These are phyloP conservation scores for Talaromyces nanjingensis DNA, from an alignment of 495 filamentous ascomycete species.

Conservation along the genomic window DNA sequence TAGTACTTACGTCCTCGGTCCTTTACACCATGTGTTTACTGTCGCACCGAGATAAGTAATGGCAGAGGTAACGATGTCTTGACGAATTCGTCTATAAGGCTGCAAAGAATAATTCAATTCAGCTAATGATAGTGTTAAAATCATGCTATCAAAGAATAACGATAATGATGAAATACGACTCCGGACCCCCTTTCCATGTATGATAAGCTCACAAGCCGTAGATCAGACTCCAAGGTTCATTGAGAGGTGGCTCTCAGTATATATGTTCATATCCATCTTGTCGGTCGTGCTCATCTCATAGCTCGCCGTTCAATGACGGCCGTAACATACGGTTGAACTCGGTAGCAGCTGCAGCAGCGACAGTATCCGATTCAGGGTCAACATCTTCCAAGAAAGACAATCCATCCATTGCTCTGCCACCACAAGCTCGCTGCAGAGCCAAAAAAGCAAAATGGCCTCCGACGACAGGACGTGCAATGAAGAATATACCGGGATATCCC, in stretches of 20 bases:
- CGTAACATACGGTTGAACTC: slow-evolving; percentile 6
- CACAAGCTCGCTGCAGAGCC: slow-evolving; percentile 69
- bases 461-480: slow-evolving; percentile 78
- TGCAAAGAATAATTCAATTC: background rate
- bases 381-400: slow-evolving; percentile 55
- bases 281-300: background rate
- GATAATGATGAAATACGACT: background rate
- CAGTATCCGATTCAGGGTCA: background rate
- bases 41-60: background rate
- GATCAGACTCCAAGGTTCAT: background rate
- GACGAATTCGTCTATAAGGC: background rate
- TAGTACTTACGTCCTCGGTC: background rate
- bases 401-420: slow-evolving; percentile 58
- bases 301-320: slow-evolving; percentile 5
- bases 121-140: background rate
- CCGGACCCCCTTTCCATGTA: background rate
- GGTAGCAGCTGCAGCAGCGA: background rate
- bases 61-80: background rate
- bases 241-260: background rate
- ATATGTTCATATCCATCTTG: background rate
- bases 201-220: background rate
- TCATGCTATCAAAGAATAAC: background rate
- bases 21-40: background rate
- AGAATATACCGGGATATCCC: slow-evolving; percentile 59
- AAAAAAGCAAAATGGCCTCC: slow-evolving; percentile 85